Conservation (phyloP, 257 asterid species). For the Paraleonurus japonicus region DNA sequence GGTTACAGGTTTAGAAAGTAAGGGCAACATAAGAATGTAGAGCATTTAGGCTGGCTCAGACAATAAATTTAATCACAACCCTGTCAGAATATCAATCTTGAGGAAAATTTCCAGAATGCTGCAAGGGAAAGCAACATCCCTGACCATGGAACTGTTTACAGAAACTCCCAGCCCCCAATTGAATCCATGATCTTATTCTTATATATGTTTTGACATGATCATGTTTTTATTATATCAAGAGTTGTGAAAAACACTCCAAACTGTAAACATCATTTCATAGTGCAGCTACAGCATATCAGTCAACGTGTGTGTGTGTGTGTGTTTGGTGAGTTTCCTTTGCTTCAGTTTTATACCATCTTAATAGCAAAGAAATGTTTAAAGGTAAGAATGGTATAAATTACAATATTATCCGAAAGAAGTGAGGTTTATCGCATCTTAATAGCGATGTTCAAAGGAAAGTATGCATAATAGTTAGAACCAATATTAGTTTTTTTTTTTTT, state of each 20-base stretch:
- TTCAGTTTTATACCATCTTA: background rate
- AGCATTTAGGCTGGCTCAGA: constrained; percentile 15
- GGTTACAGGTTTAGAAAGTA: constrained; percentile 20
- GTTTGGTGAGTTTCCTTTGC: background rate
- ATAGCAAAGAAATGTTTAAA: background rate
- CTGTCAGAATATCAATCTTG: constrained; percentile 24
- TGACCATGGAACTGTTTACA: constrained; percentile 3
- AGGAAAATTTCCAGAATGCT: background rate
- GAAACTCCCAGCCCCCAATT: constrained; percentile 7
- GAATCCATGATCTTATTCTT: constrained; percentile 15
- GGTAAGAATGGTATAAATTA: background rate
- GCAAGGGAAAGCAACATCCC: constrained; percentile 2
- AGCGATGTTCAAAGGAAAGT: background rate
- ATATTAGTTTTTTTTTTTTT: too few species aligned
- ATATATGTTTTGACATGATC: constrained; percentile 7
- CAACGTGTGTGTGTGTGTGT: background rate
- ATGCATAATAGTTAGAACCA: background rate
- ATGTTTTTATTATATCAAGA: constrained; percentile 9
- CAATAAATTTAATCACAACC: constrained; percentile 15
- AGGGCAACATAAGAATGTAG: constrained; percentile 5
- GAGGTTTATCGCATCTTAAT: background rate
- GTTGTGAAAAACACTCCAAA: background rate
- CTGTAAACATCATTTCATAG: background rate
- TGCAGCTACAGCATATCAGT: background rate
- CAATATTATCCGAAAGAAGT: background rate